Percentiles rank a stretch among this genome's conserved stretches.
Conservation (phyloP, 768 basidiomycete species). For the Macrolepiota dolichaula region DNA sequence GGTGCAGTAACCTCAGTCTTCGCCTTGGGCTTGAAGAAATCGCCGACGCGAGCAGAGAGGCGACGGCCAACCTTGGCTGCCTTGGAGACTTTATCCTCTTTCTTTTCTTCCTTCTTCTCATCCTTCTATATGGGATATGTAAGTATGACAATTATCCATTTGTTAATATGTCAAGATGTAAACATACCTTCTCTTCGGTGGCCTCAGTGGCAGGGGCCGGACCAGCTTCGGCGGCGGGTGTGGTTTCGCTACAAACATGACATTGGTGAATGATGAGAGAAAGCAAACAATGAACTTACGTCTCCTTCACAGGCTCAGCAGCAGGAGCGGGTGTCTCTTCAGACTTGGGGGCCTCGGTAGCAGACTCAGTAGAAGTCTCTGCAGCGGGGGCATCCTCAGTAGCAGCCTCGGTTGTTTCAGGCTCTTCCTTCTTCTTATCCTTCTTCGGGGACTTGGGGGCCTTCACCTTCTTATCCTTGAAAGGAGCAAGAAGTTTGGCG, state of each 20-base stretch:
- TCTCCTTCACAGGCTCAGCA: slow-evolving; percentile 68
- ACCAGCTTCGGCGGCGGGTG: slow-evolving; percentile 31
- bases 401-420: slow-evolving; percentile 39
- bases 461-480: slow-evolving; percentile 76
- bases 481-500: slow-evolving; percentile 73
- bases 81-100: slow-evolving; percentile 45
- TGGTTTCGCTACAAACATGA: slow-evolving; percentile 21
- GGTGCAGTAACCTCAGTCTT: slow-evolving; percentile 63
- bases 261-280: background rate
- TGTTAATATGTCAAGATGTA: background rate
- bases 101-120: slow-evolving; percentile 46
- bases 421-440: slow-evolving; percentile 80
- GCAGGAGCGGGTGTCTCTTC: slow-evolving; percentile 38
- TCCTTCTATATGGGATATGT: background rate
- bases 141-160: background rate
- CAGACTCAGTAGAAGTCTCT: slow-evolving; percentile 32
- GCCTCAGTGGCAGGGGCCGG: slow-evolving; percentile 47
- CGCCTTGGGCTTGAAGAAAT: slow-evolving; percentile 77
- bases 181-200: slow-evolving; percentile 61
- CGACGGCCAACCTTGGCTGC: slow-evolving; percentile 73
- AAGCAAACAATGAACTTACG: slow-evolving; percentile 38
- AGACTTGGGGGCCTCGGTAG: slow-evolving; percentile 37
- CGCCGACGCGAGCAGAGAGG: slow-evolving; percentile 77
- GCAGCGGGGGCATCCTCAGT: slow-evolving; percentile 46
- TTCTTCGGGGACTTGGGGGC: slow-evolving; percentile 76